Evolutionary conservation across 495 filamentous ascomycete species (phyloP).

Genomic region (Corynascus novoguineensis): DNA sequence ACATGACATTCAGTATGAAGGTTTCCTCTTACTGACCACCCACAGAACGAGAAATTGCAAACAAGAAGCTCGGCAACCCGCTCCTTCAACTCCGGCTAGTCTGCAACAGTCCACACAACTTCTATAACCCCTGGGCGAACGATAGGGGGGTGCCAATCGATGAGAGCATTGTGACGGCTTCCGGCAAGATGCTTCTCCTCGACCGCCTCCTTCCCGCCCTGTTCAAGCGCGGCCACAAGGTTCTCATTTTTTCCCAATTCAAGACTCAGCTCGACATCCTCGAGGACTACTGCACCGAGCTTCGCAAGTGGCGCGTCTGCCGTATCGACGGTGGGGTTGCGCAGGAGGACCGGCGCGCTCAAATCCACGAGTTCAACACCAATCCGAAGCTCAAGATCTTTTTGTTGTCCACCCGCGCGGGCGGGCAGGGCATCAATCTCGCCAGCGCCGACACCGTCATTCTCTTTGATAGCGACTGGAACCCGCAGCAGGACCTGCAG

Average conservation of each 20-base stretch:
- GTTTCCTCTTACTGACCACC: constrained; percentile 13
- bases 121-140: constrained; percentile 81
- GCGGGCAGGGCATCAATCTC: constrained; percentile 94
- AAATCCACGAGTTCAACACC: constrained; percentile 83
- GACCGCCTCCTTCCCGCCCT: constrained; percentile 78
- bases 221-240: constrained; percentile 72
- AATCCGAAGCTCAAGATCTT: constrained; percentile 69
- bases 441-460: constrained; percentile 97
- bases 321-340: constrained; percentile 89
- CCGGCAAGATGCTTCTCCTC: constrained; percentile 92
- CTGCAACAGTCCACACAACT: constrained; percentile 93
- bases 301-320: constrained; percentile 73
- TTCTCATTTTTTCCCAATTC: constrained; percentile 96
- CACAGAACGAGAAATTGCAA: constrained; percentile 69
- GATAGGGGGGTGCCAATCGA: constrained; percentile 54
- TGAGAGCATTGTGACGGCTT: constrained; percentile 73
- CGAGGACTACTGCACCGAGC: constrained; percentile 68
- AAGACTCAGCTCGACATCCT: constrained; percentile 89
- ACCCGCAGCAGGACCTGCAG: constrained; percentile 94
- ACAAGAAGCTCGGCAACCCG: constrained; percentile 93
- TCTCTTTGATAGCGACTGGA: constrained; percentile 96
- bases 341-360: constrained; percentile 69
- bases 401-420: constrained; percentile 81
- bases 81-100: constrained; percentile 87
- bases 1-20: background rate